Base-by-base conservation (phyloP, 1,284 basidiomycete species). In the Porodaedalea pini region DNA sequence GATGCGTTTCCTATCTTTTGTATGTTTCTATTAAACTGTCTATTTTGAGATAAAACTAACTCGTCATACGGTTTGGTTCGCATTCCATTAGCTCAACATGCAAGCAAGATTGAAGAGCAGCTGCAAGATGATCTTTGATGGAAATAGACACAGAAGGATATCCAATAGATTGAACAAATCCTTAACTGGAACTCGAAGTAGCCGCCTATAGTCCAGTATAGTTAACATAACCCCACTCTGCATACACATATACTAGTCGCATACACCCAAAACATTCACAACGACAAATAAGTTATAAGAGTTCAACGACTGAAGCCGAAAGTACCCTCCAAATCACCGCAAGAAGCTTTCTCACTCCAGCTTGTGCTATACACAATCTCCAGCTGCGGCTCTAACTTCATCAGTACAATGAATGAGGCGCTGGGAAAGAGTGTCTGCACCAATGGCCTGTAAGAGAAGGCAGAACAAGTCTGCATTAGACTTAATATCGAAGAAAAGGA, bases 1-100 rank as follows among this genome's bases (percentile, higher is more conserved):
- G 51, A 55, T n/a, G 54, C 36, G 13, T 64, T 54, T 23, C 40
- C 58, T 10, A 37, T 64, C 10, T 64, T 64, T 47, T 55, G 63
- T 60, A 27, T 23, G 62, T 56, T 7, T 25, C 47, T 25, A 31
- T 15, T 48, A 60, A 56, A 36, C 17, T 63, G 54, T 34, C 52
- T 25, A 15, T 47, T 19, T 25, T 47, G 29, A 47, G 17, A 43
- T n/a, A 7, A n/a, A n/a, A 37, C n/a, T n/a, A n/a, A n/a, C n/a
- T n/a, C n/a, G n/a, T n/a, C n/a, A n/a, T n/a, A n/a, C n/a, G n/a
- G n/a, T n/a, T n/a, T n/a, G n/a, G n/a, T n/a, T n/a, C n/a, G n/a
- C n/a, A n/a, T n/a, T n/a, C n/a, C n/a, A 37, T 37, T n/a, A 43
- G 40, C 15, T 6, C 44, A 47, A 4, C 44, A 47, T 15, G 21